A percentile compares a stretch with the other conserved stretches of the same genome.
Evolutionary conservation across 345 rosid species (phyloP).

Genomic region (Nephelium lappaceum): DNA sequence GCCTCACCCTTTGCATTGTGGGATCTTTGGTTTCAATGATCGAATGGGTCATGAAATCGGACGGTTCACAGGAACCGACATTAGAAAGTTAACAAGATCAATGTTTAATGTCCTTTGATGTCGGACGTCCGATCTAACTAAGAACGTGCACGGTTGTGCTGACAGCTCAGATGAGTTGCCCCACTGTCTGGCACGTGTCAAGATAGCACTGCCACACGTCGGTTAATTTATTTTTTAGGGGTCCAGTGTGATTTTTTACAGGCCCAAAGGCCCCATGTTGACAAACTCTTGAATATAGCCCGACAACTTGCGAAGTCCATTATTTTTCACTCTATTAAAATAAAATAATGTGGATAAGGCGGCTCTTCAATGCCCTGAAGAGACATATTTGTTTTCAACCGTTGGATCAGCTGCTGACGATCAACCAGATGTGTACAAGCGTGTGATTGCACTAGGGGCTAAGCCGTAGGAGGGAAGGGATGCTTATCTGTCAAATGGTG

Average conservation of each 20-base stretch:
- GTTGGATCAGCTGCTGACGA: conserved; percentile 12
- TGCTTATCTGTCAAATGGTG: conserved; percentile 21
- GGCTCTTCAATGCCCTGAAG: conserved; percentile 20
- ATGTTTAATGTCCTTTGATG: too few relatives aligned
- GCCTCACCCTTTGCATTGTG: neutral
- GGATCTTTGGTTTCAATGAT: neutral
- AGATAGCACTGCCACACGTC: neutral
- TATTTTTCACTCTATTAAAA: neutral
- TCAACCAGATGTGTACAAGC: neutral
- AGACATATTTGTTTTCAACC: conserved; percentile 19
- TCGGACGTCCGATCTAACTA: neutral
- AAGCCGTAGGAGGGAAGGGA: neutral
- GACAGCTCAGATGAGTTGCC: neutral
- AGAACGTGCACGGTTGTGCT: neutral
- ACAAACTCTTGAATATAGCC: neutral
- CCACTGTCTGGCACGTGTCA: conserved; percentile 1
- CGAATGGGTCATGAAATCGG: neutral
- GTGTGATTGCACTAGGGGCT: neutral
- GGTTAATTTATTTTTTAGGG: too few relatives aligned
- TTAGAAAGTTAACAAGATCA: neutral
- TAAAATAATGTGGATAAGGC: conserved; percentile 1
- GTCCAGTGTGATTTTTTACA: neutral
- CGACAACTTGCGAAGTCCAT: neutral
- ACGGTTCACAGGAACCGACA: neutral
- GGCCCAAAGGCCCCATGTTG: neutral